These are phyloP conservation scores for Scleroderma citrinum DNA, from an alignment of 768 basidiomycete species.

Conservation along the genomic window DNA sequence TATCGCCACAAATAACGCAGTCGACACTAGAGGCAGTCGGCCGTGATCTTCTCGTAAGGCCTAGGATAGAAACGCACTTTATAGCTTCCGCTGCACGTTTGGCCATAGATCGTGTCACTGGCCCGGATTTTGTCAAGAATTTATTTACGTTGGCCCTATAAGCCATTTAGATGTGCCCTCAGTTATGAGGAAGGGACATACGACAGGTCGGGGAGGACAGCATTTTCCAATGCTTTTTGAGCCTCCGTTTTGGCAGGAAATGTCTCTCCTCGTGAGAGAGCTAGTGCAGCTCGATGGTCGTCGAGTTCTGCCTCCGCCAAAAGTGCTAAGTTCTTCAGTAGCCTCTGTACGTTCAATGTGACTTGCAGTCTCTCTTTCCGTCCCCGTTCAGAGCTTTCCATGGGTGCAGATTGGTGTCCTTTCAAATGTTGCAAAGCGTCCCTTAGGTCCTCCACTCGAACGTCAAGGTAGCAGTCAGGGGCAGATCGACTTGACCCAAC, in stretches of 20 bases:
- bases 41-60: not conserved
- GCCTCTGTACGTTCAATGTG: slow-evolving; percentile 1
- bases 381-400: slow-evolving; percentile 28
- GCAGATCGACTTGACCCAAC: slow-evolving; percentile 21
- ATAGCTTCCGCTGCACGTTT: not conserved
- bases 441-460: slow-evolving; percentile 8
- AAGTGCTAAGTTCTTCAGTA: slow-evolving; percentile 23
- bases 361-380: slow-evolving; percentile 24
- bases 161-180: too few relatives aligned
- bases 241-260: slow-evolving; percentile 17
- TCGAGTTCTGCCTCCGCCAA: slow-evolving; percentile 33
- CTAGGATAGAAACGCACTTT: not conserved
- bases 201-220: slow-evolving; percentile 10
- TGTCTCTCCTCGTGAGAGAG: slow-evolving; percentile 26
- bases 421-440: slow-evolving; percentile 32
- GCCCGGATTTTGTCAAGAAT: slow-evolving; percentile 4
- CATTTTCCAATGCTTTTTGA: slow-evolving; percentile 15
- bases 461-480: not conserved
- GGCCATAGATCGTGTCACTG: not conserved
- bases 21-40: slow-evolving; percentile 11
- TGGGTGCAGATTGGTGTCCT: slow-evolving; percentile 39
- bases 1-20: slow-evolving; percentile 40
- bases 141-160: slow-evolving; percentile 1
- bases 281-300: slow-evolving; percentile 36
- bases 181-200: not conserved